A percentile compares a stretch with the other conserved stretches of the same genome.
Conservation (phyloP, 345 rosid species). For the rapeseed (Brassica napus) region DNA sequence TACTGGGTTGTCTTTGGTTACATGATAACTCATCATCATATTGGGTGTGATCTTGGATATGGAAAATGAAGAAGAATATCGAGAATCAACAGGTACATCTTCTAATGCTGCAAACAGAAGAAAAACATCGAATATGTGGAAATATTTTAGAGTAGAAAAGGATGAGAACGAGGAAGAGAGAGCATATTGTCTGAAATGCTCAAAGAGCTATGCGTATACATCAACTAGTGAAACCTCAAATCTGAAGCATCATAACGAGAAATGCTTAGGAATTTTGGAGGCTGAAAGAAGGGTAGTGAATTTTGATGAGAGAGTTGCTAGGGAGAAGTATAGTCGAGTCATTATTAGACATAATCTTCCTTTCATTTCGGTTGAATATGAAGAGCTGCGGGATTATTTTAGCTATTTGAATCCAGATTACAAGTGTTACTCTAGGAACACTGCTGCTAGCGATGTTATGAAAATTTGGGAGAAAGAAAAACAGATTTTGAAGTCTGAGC, state of each 20-base stretch:
- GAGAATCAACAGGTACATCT: not conserved
- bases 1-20: too few species aligned
- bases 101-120: not conserved
- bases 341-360: too few species aligned
- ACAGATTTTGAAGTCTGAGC: too few species aligned
- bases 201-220: not conserved
- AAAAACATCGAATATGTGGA: not conserved
- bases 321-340: not conserved
- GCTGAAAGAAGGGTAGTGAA: not conserved
- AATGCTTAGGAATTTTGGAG: not conserved
- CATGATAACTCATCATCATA: too few species aligned
- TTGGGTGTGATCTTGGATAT: not conserved
- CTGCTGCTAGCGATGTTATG: too few species aligned
- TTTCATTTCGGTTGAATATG: not conserved
- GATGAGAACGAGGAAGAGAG: not conserved
- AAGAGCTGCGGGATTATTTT: not conserved
- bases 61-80: not conserved
- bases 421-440: not conserved
- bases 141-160: not conserved
- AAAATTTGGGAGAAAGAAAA: too few species aligned
- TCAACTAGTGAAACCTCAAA: not conserved
- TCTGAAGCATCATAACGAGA: not conserved
- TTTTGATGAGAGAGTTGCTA: not conserved
- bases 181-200: not conserved
- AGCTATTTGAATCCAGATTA: not conserved